Percentiles rank a stretch among this genome's conserved stretches.
Conservation (phyloP, 2,329 filamentous ascomycete species). For the Epichloe baconii region DNA sequence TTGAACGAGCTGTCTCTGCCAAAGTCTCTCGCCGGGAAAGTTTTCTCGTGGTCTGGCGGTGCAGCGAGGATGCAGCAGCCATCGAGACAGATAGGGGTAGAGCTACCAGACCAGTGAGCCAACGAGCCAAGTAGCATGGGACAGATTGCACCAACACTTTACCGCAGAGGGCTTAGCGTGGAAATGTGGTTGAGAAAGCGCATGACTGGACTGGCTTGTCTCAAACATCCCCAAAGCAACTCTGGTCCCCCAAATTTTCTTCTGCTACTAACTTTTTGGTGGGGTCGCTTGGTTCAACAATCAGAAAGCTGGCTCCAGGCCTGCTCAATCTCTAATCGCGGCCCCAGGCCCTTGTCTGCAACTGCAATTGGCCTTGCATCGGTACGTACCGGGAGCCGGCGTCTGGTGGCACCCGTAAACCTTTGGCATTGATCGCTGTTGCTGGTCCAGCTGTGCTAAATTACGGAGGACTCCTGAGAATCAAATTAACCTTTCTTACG, state of each 20-base stretch:
- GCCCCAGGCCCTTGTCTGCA: constrained; percentile 4
- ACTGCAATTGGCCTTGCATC: not conserved
- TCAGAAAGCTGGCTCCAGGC: constrained; percentile 11
- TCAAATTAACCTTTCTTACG: not conserved
- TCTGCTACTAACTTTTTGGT: constrained; percentile 18
- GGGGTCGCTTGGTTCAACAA: constrained; percentile 24
- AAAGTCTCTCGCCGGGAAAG: too few species aligned
- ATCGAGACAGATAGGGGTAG: too few species aligned
- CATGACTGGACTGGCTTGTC: not conserved
- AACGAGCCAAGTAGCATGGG: not conserved
- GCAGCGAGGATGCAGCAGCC: too few species aligned
- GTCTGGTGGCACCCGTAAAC: not conserved
- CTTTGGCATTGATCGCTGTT: not conserved
- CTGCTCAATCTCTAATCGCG: constrained; percentile 10
- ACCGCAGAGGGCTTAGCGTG: constrained; percentile 8
- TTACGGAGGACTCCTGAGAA: not conserved
- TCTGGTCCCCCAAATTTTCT: constrained; percentile 22
- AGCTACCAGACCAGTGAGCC: not conserved
- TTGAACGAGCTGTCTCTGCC: too few species aligned
- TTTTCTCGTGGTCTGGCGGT: too few species aligned
- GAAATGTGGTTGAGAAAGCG: constrained; percentile 13
- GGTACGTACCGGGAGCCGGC: constrained; percentile 1
- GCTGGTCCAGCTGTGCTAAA: not conserved
- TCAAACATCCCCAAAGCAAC: too few species aligned
- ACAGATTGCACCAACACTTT: constrained; percentile 2